Evolutionary conservation across 331 rosid species (phyloP), one percentile per base, ranked within the genome.

Genomic region (Dryas integrifolia): DNA sequence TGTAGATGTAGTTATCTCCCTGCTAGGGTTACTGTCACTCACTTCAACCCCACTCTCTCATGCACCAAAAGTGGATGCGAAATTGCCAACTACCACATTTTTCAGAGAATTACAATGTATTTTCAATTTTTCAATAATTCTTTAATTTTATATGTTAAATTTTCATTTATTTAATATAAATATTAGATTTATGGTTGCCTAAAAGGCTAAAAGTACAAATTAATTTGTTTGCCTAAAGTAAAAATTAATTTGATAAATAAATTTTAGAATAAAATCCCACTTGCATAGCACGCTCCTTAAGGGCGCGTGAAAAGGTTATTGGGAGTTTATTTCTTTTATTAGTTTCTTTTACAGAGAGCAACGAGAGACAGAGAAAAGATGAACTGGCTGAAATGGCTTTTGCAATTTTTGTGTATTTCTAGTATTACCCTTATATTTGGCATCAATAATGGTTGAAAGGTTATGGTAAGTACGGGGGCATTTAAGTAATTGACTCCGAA

Each of bases 1-100:
- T 80, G 77, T 76, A 82, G 96, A 83, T 81, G 81, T 80, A 71
- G 92, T 76, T 85, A 78, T 89, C 92, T 82, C 81, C 69, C 85
- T 71, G 78, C 83, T 83, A 74, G 82, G 89, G 83, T 79, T 86
- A 72, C 82, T 73, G 76, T 89, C 96, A 73, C 80, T 51, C 82
- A 46, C 57, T 66, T 65, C 72, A 50, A 82, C 58, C 84, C 92
- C 87, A 89, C 85, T 45, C 79, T 76, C 79, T 76, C 85, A 64
- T 56, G 45, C 46, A 49, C 53, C 73, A 76, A 78, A 88, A 82
- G 84, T 80, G 61, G 70, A 45, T 18, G 52, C n/a, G 12, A 43
- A n/a, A 24, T 24, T 18, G 52, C n/a, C 15, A 43, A n/a, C 40
- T 24, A 26, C 47, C 16, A 7, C 3, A 1, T 5, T 16, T 39